Evolutionary conservation across 768 basidiomycete species (phyloP).

Genomic region (Basidioascus undulatus): DNA sequence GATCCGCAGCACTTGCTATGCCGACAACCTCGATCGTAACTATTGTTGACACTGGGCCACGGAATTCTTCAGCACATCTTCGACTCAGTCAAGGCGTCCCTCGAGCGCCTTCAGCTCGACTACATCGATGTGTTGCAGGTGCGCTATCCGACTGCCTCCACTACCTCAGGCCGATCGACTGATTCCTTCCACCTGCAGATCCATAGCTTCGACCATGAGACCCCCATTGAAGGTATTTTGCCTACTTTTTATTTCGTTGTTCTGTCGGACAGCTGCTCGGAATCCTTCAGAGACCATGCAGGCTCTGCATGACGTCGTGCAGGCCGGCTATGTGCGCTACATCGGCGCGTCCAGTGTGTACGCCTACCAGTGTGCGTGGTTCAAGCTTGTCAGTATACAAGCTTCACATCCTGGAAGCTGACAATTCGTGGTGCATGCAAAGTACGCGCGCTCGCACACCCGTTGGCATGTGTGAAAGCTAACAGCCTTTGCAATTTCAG

Average conservation of each 20-base stretch:
- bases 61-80: constrained; percentile 38
- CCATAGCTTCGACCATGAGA: constrained; percentile 31
- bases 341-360: constrained; percentile 22
- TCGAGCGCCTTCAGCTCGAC: constrained; percentile 45
- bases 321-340: constrained; percentile 20
- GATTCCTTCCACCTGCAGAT: constrained; percentile 19
- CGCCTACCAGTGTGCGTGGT: constrained; percentile 20
- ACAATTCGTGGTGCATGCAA: too few species aligned
- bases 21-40: too few species aligned
- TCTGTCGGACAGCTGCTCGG: too few species aligned
- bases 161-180: constrained; percentile 11
- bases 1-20: too few species aligned
- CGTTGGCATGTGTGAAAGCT: background rate
- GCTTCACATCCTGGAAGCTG: too few species aligned
- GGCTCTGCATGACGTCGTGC: constrained; percentile 23
- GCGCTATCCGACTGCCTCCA: background rate
- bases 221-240: constrained; percentile 33
- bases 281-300: constrained; percentile 23
- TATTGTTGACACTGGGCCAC: background rate
- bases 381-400: too few species aligned
- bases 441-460: too few species aligned
- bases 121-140: constrained; percentile 53
- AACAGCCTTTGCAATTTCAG: constrained; percentile 1
- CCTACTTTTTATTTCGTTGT: background rate
- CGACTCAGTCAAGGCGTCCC: constrained; percentile 27